These are phyloP conservation scores for Xylariaceae sp. DNA, from an alignment of 2,329 filamentous ascomycete genomes.

Conservation along the genomic window DNA sequence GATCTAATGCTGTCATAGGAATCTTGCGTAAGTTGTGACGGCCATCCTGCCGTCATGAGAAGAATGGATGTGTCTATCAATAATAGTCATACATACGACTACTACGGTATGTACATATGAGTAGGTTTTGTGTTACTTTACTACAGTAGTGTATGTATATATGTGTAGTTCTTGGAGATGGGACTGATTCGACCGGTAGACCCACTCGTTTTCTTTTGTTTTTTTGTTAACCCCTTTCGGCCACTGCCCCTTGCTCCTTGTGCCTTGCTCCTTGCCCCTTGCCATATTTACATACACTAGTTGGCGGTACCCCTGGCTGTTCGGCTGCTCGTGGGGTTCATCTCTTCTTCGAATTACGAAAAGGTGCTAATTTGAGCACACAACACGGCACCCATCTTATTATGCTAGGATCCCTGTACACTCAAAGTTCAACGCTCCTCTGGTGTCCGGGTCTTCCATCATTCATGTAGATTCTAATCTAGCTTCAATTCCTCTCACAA, in stretches of 20 bases:
- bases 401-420: slow-evolving; percentile 13
- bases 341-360: slow-evolving; percentile 28
- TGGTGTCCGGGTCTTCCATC: slow-evolving; percentile 20
- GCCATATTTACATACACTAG: no score
- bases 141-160: no score
- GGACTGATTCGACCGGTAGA: slow-evolving; percentile 4
- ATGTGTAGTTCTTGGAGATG: neutral
- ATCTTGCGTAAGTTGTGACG: slow-evolving; percentile 19
- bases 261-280: slow-evolving; percentile 17
- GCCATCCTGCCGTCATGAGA: slow-evolving; percentile 4
- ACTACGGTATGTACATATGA: no score
- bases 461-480: slow-evolving; percentile 21
- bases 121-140: no score
- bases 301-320: slow-evolving; percentile 15
- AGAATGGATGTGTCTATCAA: slow-evolving; percentile 1
- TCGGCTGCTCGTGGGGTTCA: slow-evolving; percentile 19
- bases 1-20: slow-evolving; percentile 22
- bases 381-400: slow-evolving; percentile 22
- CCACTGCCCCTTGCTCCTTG: slow-evolving; percentile 14
- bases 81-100: no score
- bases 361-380: slow-evolving; percentile 16
- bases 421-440: slow-evolving; percentile 16
- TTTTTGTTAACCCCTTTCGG: no score
- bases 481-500: slow-evolving; percentile 12
- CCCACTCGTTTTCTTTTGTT: slow-evolving; percentile 9